Base-by-base conservation (phyloP, 441 rosid genomes). In the Croton laevigatus region DNA sequence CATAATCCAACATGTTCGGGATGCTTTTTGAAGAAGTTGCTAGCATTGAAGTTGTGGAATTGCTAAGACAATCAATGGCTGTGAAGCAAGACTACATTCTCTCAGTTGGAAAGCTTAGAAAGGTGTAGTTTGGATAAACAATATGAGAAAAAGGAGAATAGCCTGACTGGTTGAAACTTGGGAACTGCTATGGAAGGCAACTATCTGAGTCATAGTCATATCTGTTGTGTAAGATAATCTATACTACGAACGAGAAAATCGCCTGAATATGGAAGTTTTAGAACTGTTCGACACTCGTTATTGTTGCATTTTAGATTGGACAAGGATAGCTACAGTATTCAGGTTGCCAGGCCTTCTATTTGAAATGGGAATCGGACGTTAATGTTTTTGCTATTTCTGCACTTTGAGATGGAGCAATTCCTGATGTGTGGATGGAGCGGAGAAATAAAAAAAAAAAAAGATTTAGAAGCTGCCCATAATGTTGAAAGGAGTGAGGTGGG, bases 181-280 rank as follows among this genome's bases (percentile, higher is more conserved):
- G 77, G 62, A 89, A 85, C 54, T 87, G 83, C 62, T 66, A 72
- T 1, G 93, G 85, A 48, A 91, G 82, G 83, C 96, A 94, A 37
- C 81, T 59, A 3, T 69, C 82, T 0, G 86, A 76, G 75, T 94
- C 98, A 20, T 85, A 93, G 81, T 61, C 60, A 66, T 65, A 93
- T 81, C 68, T 81, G 84, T 27, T 86, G 94, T 2, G 70, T 73
- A 22, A 46, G 48, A 73, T 89, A 93, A 62, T 81, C 60, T 76
- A 93, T 85, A 40, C 61, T 40, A 0, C 87, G 88, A 53, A 93
- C 93, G 12, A 80, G 74, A 72, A 87, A 84, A 13, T 83, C 73
- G 10, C 81, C 91, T 2, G 90, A 74, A 32, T 55, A 34, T 1
- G 91, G 93, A 69, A 93, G 87, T 0, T 73, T 69, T 6, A 93